phyloP scores from a whole-genome alignment of 768 basidiomycete genomes.

The Paxillus involutus region DNA sequence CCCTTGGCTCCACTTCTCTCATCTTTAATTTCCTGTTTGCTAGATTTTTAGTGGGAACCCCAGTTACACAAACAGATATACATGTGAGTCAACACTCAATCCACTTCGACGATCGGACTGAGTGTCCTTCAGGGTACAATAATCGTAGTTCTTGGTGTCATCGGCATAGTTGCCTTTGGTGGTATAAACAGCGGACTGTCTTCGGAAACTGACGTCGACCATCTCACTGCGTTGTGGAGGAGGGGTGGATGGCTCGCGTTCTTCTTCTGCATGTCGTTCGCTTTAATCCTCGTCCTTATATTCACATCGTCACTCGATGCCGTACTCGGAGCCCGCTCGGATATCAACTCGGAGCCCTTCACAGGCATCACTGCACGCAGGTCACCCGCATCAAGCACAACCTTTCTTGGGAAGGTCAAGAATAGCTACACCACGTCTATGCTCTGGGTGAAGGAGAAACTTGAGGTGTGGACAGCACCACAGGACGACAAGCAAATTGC shows the following conservation, averaged over 20 bases:
- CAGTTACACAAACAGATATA: constrained; percentile 81
- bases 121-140: constrained; percentile 63
- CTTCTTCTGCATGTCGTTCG: constrained; percentile 77
- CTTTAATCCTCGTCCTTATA: constrained; percentile 64
- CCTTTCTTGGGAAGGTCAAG: constrained; percentile 34
- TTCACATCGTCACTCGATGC: constrained; percentile 73
- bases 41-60: constrained; percentile 81
- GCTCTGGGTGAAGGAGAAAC: constrained; percentile 53
- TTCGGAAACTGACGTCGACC: constrained; percentile 67
- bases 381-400: constrained; percentile 14
- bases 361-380: constrained; percentile 37
- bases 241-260: constrained; percentile 88
- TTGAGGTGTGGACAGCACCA: constrained; percentile 75
- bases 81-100: constrained; percentile 48
- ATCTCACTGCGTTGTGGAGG: constrained; percentile 83
- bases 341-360: constrained; percentile 62
- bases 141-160: constrained; percentile 78
- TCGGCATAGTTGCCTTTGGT: constrained; percentile 87
- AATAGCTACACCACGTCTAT: constrained; percentile 48
- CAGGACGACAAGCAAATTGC: constrained; percentile 84
- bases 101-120: not conserved
- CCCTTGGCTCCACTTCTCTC: constrained; percentile 88
- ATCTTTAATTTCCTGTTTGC: constrained; percentile 98
- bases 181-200: constrained; percentile 81
- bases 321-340: constrained; percentile 67